Percentiles rank a stretch among this genome's conserved stretches.
These are phyloP conservation scores for Teunomyces stri DNA, from an alignment of 805 yeast genomes.

Conservation along the genomic window DNA sequence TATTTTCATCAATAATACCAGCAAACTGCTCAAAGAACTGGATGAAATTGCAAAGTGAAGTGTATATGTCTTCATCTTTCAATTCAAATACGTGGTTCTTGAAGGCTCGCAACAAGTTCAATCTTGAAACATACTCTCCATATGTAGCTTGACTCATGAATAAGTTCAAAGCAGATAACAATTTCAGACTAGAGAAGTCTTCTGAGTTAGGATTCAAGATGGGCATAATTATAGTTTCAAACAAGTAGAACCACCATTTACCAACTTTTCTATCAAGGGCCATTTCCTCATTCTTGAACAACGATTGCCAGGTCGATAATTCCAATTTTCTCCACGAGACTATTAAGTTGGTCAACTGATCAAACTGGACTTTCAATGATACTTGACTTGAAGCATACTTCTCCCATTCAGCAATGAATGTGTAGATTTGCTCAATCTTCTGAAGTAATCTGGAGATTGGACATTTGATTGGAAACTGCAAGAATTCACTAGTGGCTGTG, in stretches of 20 bases:
- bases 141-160: slow-evolving; percentile 72
- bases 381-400: slow-evolving; percentile 81
- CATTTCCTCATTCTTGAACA: slow-evolving; percentile 64
- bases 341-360: slow-evolving; percentile 61
- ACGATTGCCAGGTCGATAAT: slow-evolving; percentile 76
- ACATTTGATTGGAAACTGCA: slow-evolving; percentile 57
- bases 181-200: slow-evolving; percentile 15
- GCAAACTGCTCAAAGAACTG: slow-evolving; percentile 67
- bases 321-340: slow-evolving; percentile 92
- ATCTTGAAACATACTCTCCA: slow-evolving; percentile 69
- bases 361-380: slow-evolving; percentile 55
- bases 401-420: slow-evolving; percentile 88
- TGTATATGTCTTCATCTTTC: slow-evolving; percentile 22
- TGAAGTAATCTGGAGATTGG: slow-evolving; percentile 78
- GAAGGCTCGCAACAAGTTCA: slow-evolving; percentile 65
- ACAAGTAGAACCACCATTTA: slow-evolving; percentile 90
- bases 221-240: slow-evolving; percentile 70
- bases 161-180: slow-evolving; percentile 61
- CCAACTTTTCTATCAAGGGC: slow-evolving; percentile 51
- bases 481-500: slow-evolving; percentile 63
- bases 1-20: slow-evolving; percentile 43
- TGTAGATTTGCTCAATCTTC: slow-evolving; percentile 83
- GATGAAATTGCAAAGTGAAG: slow-evolving; percentile 56
- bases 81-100: slow-evolving; percentile 44
- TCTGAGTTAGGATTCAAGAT: slow-evolving; percentile 41